These are phyloP conservation scores for Begonia fuchsioides DNA, from an alignment of 306 rosid genomes.

Conservation along the genomic window DNA sequence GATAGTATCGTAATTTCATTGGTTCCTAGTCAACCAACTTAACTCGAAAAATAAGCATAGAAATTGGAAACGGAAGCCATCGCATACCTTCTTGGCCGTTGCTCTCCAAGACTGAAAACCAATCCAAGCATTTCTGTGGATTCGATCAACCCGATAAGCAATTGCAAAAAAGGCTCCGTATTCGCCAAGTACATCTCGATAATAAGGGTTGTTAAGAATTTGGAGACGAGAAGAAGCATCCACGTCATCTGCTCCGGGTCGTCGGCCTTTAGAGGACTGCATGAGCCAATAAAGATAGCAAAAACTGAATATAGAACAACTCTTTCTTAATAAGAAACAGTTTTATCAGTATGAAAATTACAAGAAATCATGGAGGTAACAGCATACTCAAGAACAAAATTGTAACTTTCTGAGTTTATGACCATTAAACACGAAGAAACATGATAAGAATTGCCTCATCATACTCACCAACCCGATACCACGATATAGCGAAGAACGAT, in stretches of 20 bases:
- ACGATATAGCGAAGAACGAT: conserved; percentile 58
- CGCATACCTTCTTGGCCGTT: conserved; percentile 72
- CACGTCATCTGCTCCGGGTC: conserved; percentile 65
- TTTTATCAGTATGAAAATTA: too few species aligned
- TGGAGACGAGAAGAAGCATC: conserved; percentile 91
- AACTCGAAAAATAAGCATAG: too few species aligned
- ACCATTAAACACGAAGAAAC: conserved; percentile 1
- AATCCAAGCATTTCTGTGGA: conserved; percentile 94
- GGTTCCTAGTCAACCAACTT: too few species aligned
- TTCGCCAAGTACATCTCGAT: conserved; percentile 72
- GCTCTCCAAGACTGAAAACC: conserved; percentile 99
- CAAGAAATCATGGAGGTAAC: neutral
- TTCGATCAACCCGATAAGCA: conserved; percentile 73
- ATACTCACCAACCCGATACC: conserved; percentile 82
- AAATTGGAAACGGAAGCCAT: neutral
- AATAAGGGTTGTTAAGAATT: conserved; percentile 59
- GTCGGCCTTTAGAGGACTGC: conserved; percentile 78
- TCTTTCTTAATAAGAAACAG: too few species aligned
- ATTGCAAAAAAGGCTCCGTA: conserved; percentile 84
- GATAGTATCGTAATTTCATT: too few species aligned
- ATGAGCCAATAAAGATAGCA: neutral
- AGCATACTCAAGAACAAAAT: neutral
- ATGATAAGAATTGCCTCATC: neutral
- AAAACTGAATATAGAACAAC: too few species aligned
- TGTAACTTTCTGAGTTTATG: too few species aligned